Base-by-base conservation (phyloP, 2,329 filamentous ascomycete species). In the Pseudogymnoascus sp. region DNA sequence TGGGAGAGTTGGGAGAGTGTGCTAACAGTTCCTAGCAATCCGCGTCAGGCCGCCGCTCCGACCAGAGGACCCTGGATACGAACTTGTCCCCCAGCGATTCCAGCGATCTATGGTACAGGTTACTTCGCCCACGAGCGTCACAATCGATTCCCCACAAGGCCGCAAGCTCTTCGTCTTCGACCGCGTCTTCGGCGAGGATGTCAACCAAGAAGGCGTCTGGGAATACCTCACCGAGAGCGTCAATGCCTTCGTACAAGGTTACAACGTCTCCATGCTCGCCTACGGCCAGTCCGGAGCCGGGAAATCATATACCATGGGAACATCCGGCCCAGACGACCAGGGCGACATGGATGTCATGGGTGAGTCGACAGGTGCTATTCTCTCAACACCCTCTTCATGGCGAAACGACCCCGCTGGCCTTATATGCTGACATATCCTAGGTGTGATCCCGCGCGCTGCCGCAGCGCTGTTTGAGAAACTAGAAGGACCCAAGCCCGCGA, bases 261-360 rank as follows among this genome's bases (percentile, higher is more conserved):
- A 98, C 83, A 99, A 99, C 84, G 95, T 99, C 64, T 99, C 95
- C 3, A 86, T 99, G 60, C 80, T 99, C 70, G 95, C 95, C 59
- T 99, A 99, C 72, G 95, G 95, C 68, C 95, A 99, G 79, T 99
- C 95, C 28, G 95, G 95, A 63, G 92, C 95, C 10, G 95, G 95
- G 70, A 99, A 99, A 78, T 98, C 93, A 2, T 98, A 96, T 74
- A 99, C 95, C 0, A 99, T 99, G 95, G 95, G 95, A 63, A 99
- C 95, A 0, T 92, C 93, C 0, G 92, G 92, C 4, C 91, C 93
- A 1, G 76, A 76, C 22, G 93, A 97, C 71, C 89, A 96, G 72
- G 81, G 79, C 26, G 82, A 93, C 70, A 68, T 81, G 31, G 83
- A 88, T 6, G 76, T 85, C 31, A 95, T 93, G 89, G 92, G 91